phyloP scores from a whole-genome alignment of 441 rosid genomes.

The Geranium incanum region DNA sequence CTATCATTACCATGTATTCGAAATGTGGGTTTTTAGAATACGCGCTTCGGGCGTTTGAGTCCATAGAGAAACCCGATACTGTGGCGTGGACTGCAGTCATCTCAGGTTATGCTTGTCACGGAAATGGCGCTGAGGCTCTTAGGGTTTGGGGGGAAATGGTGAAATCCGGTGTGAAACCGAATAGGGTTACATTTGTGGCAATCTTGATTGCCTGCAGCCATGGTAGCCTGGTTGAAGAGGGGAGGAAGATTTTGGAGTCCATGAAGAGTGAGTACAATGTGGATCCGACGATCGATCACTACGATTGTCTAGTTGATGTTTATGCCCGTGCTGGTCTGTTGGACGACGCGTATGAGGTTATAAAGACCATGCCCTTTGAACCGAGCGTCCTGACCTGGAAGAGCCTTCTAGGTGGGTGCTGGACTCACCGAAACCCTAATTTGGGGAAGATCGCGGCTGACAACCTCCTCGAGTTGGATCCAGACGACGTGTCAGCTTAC shows the following conservation, averaged over 20 bases:
- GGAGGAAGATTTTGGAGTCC: conserved; percentile 13
- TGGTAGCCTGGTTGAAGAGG: background rate
- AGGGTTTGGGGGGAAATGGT: conserved; percentile 41
- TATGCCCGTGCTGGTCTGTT: conserved; percentile 51
- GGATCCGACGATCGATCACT: conserved; percentile 48
- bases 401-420: conserved; percentile 55
- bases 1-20: background rate
- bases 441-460: conserved; percentile 46
- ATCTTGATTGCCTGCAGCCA: background rate
- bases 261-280: conserved; percentile 40
- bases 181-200: background rate
- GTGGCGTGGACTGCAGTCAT: conserved; percentile 59
- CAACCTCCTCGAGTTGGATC: conserved; percentile 38
- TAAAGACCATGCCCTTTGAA: conserved; percentile 42
- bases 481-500: conserved; percentile 52
- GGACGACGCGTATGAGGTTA: conserved; percentile 36
- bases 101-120: conserved; percentile 51
- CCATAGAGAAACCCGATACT: conserved; percentile 42
- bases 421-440: conserved; percentile 46
- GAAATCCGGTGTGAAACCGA: conserved; percentile 24
- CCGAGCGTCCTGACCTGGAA: conserved; percentile 56
- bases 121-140: conserved; percentile 46
- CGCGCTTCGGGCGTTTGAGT: conserved; percentile 41
- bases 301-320: conserved; percentile 43
- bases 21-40: conserved; percentile 1